Evolutionary conservation across 192 early-diverging fungal species (phyloP), one percentile per base, ranked within the genome.

Genomic region (Geosiphon pyriformis): DNA sequence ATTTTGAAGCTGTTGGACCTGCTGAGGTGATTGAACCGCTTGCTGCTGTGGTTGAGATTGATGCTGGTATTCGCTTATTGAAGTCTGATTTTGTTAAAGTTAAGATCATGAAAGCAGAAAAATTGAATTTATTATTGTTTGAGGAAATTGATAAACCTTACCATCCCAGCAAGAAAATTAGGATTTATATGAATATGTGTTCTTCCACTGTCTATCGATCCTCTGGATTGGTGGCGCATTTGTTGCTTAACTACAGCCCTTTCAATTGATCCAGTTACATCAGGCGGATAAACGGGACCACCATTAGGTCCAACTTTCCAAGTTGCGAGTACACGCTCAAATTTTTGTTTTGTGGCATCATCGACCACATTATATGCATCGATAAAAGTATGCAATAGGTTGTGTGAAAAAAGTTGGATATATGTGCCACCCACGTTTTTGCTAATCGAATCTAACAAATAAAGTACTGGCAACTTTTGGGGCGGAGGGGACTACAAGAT

Each of bases 361-460:
- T 90, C 86, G 4, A 92, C 90, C 2, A 80, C 74, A 22, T 82
- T 75, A 72, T 88, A 98, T 31, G 93, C 85, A 54, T 85, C 83
- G 32, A 88, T 63, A 67, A 95, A 98, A 4, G 85, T 75, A 42
- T 65, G 77, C n/a, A 80, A 84, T 61, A 98, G 81, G 35, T 89
- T 85, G 11, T 82, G 74, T 31, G 82, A 75, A 78, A 98, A 92
- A 22, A 88, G 72, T 18, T 73, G 68, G 2, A 90, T 62, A 76
- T 94, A 98, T 23, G 77, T 77, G 15, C 80, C 84, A 23, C 94
- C 93, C 46, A 94, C 90, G 74, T 95, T 95, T 75, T 98, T 98
- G 71, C 87, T 85, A 22, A 98, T 98, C 18, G 96, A 98, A 78
- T 98, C 96, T 30, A 98, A 81, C 37, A 98, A 78, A 73, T 94